Base-by-base conservation (phyloP, 2,329 filamentous ascomycete genomes). In the Hypoxylon sp. region DNA sequence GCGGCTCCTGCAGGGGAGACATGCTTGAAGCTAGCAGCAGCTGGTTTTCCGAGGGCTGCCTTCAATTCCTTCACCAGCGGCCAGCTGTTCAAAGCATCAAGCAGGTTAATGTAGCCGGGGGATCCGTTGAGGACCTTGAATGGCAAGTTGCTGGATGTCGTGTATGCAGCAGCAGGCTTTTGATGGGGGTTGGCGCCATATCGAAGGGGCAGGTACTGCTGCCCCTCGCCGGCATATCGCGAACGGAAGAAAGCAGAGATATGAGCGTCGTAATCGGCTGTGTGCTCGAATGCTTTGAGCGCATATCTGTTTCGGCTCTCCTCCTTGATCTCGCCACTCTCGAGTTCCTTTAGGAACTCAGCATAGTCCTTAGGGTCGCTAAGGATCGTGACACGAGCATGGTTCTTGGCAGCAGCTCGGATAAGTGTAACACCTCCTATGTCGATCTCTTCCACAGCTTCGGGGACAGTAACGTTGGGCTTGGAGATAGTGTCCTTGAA, bases 401-500 rank as follows among this genome's bases (percentile, higher is more conserved):
- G 96, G 86, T 99, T 99, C 89, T 99, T 99, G 75, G 96, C 96
- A 27, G 96, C 96, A 62, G 96, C 96, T 72, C 96, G 92, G 78
- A 99, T 93, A 69, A 99, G 90, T 42, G 96, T 99, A 57, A 99
- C 96, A 76, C 96, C 96, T 73, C 94, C 96, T 79, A 99, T 98
- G 82, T 99, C 96, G 77, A 99, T 97, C 85, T 99, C 96, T 84
- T 99, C 96, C 42, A 99, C 95, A 56, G 96, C 96, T 84, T 99
- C 95, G 56, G 93, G 90, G 70, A 99, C 93, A 68, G 95, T 98
- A 77, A 99, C 96, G 78, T 97, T 97, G 85, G 97, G 90, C 87
- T 98, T 97, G 76, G 94, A 92, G 75, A 99, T 91, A 32, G 96
- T 99, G 80, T 98, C 94, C 86, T 98, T 98, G 90, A 99, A 99